A percentile compares a stretch with the other conserved stretches of the same genome.
These are phyloP conservation scores for Annulohypoxylon bovei DNA, from an alignment of 495 filamentous ascomycete genomes.

Conservation along the genomic window DNA sequence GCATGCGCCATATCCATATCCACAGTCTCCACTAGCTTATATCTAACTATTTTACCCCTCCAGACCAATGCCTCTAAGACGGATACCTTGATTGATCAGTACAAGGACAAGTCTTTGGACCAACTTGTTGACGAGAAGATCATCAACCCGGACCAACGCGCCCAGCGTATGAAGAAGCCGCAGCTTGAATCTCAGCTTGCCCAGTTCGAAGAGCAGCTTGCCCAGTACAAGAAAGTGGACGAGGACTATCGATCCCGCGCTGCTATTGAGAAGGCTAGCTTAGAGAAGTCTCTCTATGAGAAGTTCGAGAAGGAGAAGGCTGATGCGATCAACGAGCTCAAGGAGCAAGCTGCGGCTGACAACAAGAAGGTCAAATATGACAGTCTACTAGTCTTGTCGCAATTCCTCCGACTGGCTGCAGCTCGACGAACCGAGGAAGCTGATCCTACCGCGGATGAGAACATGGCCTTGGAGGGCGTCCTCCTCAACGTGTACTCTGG, in stretches of 20 bases:
- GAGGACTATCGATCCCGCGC: conserved; percentile 76
- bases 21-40: not conserved
- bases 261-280: conserved; percentile 72
- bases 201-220: conserved; percentile 85
- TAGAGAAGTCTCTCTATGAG: conserved; percentile 75
- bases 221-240: conserved; percentile 83
- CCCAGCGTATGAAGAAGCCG: conserved; percentile 90
- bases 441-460: conserved; percentile 72
- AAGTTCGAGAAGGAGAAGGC: conserved; percentile 76
- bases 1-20: not conserved
- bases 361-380: conserved; percentile 61
- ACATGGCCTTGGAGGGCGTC: conserved; percentile 87
- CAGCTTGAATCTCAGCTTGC: conserved; percentile 74
- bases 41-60: conserved; percentile 22
- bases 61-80: conserved; percentile 82
- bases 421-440: conserved; percentile 72
- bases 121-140: conserved; percentile 82
- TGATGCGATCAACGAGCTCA: conserved; percentile 64
- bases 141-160: conserved; percentile 93
- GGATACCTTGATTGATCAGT: conserved; percentile 78
- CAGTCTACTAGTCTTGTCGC: conserved; percentile 72
- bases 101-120: conserved; percentile 79
- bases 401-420: conserved; percentile 83
- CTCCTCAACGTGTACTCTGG: conserved; percentile 90
- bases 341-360: conserved; percentile 67